Percentiles rank a stretch among this genome's conserved stretches.
Conservation (phyloP, 192 early-diverging fungal genomes). For the Fimicolochytrium jonesii region DNA sequence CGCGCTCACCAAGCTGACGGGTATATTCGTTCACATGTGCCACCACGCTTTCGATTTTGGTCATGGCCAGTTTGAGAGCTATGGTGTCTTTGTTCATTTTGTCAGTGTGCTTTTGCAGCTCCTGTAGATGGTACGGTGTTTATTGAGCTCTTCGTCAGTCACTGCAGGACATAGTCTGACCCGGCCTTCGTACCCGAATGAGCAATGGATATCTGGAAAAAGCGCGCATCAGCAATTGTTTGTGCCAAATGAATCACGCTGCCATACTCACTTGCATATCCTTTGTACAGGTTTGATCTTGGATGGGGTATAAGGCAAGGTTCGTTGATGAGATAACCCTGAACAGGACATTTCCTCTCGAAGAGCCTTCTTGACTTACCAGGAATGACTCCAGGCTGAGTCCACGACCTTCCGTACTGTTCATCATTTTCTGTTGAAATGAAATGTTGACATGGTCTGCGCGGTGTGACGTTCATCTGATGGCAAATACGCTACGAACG, state of each 20-base stretch:
- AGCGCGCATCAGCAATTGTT: not conserved
- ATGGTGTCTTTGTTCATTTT: slow-evolving; percentile 46
- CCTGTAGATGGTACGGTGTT: too few relatives aligned
- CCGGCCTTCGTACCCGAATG: slow-evolving; percentile 14
- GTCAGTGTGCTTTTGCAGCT: slow-evolving; percentile 48
- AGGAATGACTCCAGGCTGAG: slow-evolving; percentile 56
- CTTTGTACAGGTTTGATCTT: slow-evolving; percentile 60
- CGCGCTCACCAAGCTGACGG: slow-evolving; percentile 42
- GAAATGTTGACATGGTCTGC: not conserved
- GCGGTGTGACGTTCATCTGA: not conserved
- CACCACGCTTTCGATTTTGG: slow-evolving; percentile 53
- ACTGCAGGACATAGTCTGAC: not conserved
- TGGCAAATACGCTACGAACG: too few relatives aligned
- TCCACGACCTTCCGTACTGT: slow-evolving; percentile 42
- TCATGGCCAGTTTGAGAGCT: slow-evolving; percentile 36
- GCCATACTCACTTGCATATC: slow-evolving; percentile 57
- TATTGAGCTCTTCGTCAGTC: not conserved
- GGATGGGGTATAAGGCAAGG: too few relatives aligned
- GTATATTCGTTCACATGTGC: slow-evolving; percentile 53
- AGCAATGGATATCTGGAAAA: slow-evolving; percentile 39
- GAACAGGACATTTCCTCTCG: too few relatives aligned
- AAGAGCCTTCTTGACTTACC: too few relatives aligned
- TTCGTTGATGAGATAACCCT: too few relatives aligned
- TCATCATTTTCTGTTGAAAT: slow-evolving; percentile 35
- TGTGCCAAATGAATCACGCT: not conserved